phyloP scores from a whole-genome alignment of 2,329 filamentous ascomycete genomes.

The Fusarium continuum region DNA sequence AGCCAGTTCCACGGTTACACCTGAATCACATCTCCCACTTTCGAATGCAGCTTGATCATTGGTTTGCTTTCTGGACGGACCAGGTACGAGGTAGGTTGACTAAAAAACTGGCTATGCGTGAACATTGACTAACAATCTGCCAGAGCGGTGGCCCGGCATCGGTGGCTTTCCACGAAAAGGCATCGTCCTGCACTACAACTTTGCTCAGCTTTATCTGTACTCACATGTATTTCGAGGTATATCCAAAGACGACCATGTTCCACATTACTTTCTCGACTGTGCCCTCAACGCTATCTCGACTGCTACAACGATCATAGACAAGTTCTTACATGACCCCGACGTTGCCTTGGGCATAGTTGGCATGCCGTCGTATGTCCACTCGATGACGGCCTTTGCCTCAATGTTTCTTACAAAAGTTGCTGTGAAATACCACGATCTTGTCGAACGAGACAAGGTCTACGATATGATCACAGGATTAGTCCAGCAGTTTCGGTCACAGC shows the following conservation, averaged over 20 bases:
- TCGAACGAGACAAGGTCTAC: conserved; percentile 49
- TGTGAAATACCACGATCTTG: conserved; percentile 52
- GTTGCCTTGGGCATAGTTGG: conserved; percentile 51
- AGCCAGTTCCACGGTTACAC: conserved; percentile 60
- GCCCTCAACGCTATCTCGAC: conserved; percentile 45
- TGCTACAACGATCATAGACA: conserved; percentile 53
- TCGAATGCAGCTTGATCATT: conserved; percentile 48
- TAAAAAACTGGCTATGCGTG: accelerated
- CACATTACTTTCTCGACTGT: conserved; percentile 44
- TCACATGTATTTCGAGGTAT: conserved; percentile 51
- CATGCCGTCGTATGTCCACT: conserved; percentile 60
- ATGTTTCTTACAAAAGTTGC: conserved; percentile 59
- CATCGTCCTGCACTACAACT: conserved; percentile 50
- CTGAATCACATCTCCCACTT: conserved; percentile 55
- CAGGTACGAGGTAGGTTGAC: conserved; percentile 37
- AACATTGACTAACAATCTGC: not conserved
- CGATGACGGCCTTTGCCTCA: conserved; percentile 62
- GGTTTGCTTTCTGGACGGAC: conserved; percentile 48
- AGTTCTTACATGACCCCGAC: conserved; percentile 52
- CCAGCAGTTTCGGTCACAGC: conserved; percentile 50
- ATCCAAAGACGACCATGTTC: conserved; percentile 40
- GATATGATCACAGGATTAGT: conserved; percentile 51
- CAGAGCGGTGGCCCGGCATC: conserved; percentile 49
- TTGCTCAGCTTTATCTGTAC: conserved; percentile 52
- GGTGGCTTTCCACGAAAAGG: conserved; percentile 51